Evolutionary conservation across 352 stramenopile species (phyloP), one percentile per base, ranked within the genome.

Genomic region (Peronospora farinosa): DNA sequence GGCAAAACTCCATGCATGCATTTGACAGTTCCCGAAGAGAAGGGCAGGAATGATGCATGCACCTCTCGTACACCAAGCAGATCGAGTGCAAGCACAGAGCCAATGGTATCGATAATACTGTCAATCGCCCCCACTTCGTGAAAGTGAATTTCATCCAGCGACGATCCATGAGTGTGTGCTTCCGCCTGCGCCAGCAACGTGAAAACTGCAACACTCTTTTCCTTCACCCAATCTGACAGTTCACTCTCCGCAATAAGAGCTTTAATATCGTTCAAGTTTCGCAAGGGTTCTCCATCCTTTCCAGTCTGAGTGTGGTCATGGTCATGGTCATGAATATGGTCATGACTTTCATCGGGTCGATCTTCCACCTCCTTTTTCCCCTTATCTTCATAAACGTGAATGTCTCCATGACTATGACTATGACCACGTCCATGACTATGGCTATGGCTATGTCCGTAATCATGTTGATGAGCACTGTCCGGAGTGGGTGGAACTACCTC

Each of bases 51-150:
- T 9, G 84, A 88, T 44, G 65, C 82, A 57, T 88, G 86, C 25
- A 96, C 86, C 32, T 96, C 63, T 35, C 91, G 77, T 2, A 97
- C 88, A 23, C 80, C 84, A 5, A 98, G 72, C 51, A 97, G 47
- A 63, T 98, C 79, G 19, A 98, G 65, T 1, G 92, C 95, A 8
- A 98, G 57, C 27, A 98, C 75, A 0, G 87, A 95, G 1, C 96
- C 96, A 37, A 98, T 88, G 6, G 94, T 98, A 69, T 98, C 95
- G 19, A 98, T 75, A 65, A 98, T 98, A 53, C 86, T 97, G 75
- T 98, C 95, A 55, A 98, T 95, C 13, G 94, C 91, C 17, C 96
- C 96, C 5, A 98, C 96, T 69, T 98, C 96, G 65, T 98, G 96
- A 68, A 98, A 98, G 63, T 98, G 95, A 41, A 98, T 95, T 54